Percentiles rank a stretch among this genome's conserved stretches.
These are phyloP conservation scores for Fraxinus nigra DNA, from an alignment of 305 asterid species.

Conservation along the genomic window DNA sequence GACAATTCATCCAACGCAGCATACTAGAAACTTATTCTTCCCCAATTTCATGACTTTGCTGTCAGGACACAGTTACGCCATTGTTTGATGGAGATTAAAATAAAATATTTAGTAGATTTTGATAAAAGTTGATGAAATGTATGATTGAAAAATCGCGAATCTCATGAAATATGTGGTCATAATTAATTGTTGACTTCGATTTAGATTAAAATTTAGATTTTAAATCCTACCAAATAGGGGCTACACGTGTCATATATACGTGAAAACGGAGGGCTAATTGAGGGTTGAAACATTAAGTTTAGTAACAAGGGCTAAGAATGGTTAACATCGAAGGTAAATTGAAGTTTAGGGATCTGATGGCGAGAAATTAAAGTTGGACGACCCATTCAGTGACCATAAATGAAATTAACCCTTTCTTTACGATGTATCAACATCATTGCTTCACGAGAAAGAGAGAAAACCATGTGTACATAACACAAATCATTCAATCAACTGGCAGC, in stretches of 20 bases:
- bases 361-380: neutral
- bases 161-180: too few species aligned
- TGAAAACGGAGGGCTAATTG: neutral
- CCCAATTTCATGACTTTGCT: neutral
- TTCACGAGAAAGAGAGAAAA: neutral
- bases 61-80: neutral
- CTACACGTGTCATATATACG: neutral
- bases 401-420: neutral
- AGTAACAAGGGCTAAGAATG: neutral
- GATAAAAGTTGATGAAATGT: too few species aligned
- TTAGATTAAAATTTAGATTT: too few species aligned
- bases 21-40: neutral
- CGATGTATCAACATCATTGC: neutral
- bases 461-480: neutral
- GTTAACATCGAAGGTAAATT: neutral
- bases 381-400: neutral
- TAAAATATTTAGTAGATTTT: too few species aligned
- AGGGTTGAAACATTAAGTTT: neutral
- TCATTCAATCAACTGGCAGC: neutral
- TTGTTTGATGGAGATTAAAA: too few species aligned
- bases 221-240: too few species aligned
- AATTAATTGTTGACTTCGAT: too few species aligned
- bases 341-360: neutral
- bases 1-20: neutral
- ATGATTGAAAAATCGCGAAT: too few species aligned